These are phyloP conservation scores for Penicillium maclennaniae DNA, from an alignment of 495 filamentous ascomycete genomes.

Conservation along the genomic window DNA sequence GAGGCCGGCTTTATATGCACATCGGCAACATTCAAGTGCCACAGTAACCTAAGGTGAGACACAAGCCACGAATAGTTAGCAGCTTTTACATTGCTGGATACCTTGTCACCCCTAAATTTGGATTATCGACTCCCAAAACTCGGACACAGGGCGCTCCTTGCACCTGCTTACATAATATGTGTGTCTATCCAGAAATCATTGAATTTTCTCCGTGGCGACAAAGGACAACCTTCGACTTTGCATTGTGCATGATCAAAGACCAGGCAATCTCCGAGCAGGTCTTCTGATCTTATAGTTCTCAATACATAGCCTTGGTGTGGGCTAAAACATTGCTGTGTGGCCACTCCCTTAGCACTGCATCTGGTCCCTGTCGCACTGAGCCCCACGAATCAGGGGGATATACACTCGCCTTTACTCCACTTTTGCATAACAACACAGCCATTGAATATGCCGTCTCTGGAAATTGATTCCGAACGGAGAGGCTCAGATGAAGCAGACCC, in stretches of 20 bases:
- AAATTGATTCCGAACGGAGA: slow-evolving; percentile 52
- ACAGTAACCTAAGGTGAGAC: too few relatives aligned
- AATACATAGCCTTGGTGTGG: not conserved
- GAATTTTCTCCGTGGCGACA: slow-evolving; percentile 25
- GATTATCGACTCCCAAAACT: too few relatives aligned
- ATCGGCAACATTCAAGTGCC: too few relatives aligned
- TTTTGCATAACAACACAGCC: not conserved
- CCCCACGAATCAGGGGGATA: slow-evolving; percentile 5
- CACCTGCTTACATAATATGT: slow-evolving; percentile 23
- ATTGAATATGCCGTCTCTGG: slow-evolving; percentile 21
- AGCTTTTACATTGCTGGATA: too few relatives aligned
- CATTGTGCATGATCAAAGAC: not conserved
- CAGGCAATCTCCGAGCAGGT: not conserved
- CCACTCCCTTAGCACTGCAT: not conserved
- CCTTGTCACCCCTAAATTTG: too few relatives aligned
- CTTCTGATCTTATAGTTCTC: not conserved
- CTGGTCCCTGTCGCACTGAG: slow-evolving; percentile 4
- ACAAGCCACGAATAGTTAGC: too few relatives aligned
- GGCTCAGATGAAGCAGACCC: slow-evolving; percentile 69
- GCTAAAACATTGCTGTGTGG: not conserved
- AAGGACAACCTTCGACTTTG: not conserved
- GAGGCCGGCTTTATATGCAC: too few relatives aligned
- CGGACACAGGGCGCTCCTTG: too few relatives aligned
- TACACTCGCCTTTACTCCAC: not conserved
- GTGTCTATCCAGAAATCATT: slow-evolving; percentile 10